Evolutionary conservation across 1,139 yeast genomes (phyloP), one percentile per base, ranked within the genome.

Genomic region (Wickerhamomyces sp.): DNA sequence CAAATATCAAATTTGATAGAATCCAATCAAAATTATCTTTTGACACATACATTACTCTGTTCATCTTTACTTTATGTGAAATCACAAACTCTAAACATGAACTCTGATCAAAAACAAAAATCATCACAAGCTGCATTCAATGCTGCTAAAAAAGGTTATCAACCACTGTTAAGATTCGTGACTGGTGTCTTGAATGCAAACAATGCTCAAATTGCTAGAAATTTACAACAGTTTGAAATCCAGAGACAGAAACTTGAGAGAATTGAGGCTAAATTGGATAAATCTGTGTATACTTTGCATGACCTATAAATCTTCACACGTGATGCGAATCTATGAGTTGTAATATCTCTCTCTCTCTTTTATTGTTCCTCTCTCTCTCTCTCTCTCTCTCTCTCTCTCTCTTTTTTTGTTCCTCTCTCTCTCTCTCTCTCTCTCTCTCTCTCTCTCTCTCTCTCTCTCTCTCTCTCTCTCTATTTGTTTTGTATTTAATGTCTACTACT

Each of bases 51-150:
- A 4, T 17, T 50, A 19, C 24, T 49, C 13, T 38, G 42, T 4
- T 38, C 54, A 5, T 36, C 49, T 28, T 25, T 49, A 15, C 30
- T 51, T 7, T 46, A 46, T 22, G 18, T 49, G 11, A 47, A 49
- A 32, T 47, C 54, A 4, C 28, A 23, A 5, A 44, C 53, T 2
- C 24, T 47, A 22, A 48, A 47, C 35, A 33, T 47, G 14, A 49
- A 49, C 28, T 50, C 54, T 2, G 52, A 50, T 31, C 46, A 50
- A 31, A 50, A 42, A 23, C 55, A 51, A 33, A 50, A 51, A 33
- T 39, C 49, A 1, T 51, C 55, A 5, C 54, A 51, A 27, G 18
- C 44, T 6, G 39, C 50, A 1, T 51, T 50, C 33, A 51, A 49
- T 29, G 18, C 47, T 19, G 45, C 53, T 5, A 51, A 50, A 30